A percentile compares a stretch with the other conserved stretches of the same genome.
Evolutionary conservation across 2,329 filamentous ascomycete genomes (phyloP).

Genomic region (Bertia moriformis): DNA sequence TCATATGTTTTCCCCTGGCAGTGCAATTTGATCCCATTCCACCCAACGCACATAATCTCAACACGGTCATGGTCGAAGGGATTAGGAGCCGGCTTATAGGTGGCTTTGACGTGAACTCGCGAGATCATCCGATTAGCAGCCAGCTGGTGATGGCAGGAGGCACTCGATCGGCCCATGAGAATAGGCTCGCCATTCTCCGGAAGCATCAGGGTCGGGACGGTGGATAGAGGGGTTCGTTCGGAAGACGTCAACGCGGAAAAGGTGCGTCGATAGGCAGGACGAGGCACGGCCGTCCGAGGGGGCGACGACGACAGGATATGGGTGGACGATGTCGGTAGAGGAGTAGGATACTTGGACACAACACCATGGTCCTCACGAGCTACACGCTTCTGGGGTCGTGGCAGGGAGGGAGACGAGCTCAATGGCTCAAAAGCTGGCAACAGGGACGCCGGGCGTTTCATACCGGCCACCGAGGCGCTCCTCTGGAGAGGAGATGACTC

Average conservation of each 20-base stretch:
- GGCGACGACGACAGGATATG: conserved; percentile 82
- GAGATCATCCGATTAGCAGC: conserved; percentile 86
- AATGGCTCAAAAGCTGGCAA: conserved; percentile 69
- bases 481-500: conserved; percentile 6
- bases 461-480: conserved; percentile 19
- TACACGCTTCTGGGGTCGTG: conserved; percentile 56
- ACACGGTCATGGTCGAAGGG: conserved; percentile 62
- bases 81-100: conserved; percentile 58
- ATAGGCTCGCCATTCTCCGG: conserved; percentile 68
- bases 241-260: conserved; percentile 38
- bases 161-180: conserved; percentile 83
- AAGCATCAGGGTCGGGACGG: conserved; percentile 70
- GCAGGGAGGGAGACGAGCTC: conserved; percentile 63
- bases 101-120: conserved; percentile 78
- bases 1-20: conserved; percentile 81
- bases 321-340: conserved; percentile 84
- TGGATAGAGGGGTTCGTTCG: conserved; percentile 69
- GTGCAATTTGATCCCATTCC: conserved; percentile 89
- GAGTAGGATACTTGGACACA: conserved; percentile 60
- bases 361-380: conserved; percentile 21
- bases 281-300: conserved; percentile 30
- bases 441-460: conserved; percentile 52
- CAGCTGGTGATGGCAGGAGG: conserved; percentile 88
- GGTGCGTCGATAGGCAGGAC: conserved; percentile 40
- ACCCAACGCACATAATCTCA: conserved; percentile 81